These are phyloP conservation scores for Amyloporia xantha DNA, from an alignment of 768 basidiomycete species.

Conservation along the genomic window DNA sequence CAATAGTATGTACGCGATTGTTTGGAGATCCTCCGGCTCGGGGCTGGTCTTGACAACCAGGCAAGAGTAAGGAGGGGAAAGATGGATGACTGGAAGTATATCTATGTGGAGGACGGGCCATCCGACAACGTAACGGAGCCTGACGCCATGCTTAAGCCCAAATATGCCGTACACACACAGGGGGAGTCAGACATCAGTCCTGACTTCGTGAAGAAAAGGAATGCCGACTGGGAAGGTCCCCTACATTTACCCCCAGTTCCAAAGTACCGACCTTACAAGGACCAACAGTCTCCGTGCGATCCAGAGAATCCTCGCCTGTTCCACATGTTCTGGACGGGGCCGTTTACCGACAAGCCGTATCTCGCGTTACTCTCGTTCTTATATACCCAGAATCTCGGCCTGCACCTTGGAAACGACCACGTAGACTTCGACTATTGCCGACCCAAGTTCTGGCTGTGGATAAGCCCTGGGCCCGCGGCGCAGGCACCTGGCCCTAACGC, in stretches of 20 bases:
- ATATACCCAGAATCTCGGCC: slow-evolving; percentile 89
- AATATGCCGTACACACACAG: slow-evolving; percentile 22
- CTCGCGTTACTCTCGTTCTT: slow-evolving; percentile 90
- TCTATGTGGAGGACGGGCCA: slow-evolving; percentile 63
- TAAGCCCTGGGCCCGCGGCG: slow-evolving; percentile 96
- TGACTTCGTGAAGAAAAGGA: slow-evolving; percentile 52
- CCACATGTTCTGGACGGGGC: slow-evolving; percentile 99
- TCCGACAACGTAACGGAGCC: slow-evolving; percentile 34
- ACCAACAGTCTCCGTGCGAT: slow-evolving; percentile 65
- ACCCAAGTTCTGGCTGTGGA: slow-evolving; percentile 97
- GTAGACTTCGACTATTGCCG: slow-evolving; percentile 60
- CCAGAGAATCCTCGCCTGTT: slow-evolving; percentile 81
- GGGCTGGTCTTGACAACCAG: slow-evolving; percentile 81
- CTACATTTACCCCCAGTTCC: slow-evolving; percentile 45
- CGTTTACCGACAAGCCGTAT: slow-evolving; percentile 98
- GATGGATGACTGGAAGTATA: slow-evolving; percentile 81
- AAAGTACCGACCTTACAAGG: slow-evolving; percentile 50
- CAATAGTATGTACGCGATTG: slow-evolving; percentile 93
- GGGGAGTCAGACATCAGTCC: slow-evolving; percentile 40
- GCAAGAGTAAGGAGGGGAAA: slow-evolving; percentile 68
- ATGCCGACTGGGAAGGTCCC: slow-evolving; percentile 55
- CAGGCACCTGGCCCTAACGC: slow-evolving; percentile 82
- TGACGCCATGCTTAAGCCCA: slow-evolving; percentile 21
- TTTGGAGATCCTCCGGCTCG: slow-evolving; percentile 87
- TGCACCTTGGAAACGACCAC: slow-evolving; percentile 53